Evolutionary conservation across 768 basidiomycete species (phyloP), one percentile per base, ranked within the genome.

Genomic region (Flagelloscypha sp.): DNA sequence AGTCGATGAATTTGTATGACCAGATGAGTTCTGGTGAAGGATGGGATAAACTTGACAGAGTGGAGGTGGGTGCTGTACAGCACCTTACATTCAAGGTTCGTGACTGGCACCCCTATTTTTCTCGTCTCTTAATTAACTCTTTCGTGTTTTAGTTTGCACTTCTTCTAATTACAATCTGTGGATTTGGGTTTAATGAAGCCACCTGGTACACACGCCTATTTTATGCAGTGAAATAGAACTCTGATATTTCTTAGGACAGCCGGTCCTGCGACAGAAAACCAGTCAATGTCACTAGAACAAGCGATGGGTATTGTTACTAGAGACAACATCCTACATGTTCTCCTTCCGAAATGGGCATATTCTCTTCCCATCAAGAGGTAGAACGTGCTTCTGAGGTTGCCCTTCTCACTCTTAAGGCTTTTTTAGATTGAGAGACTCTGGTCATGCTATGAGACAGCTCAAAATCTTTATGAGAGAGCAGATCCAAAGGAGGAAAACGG

Each of bases 131-230:
- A n/a, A n/a, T n/a, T 15, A 13, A 12, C 28, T 22, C 12, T 22
- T 18, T 30, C n/a, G 21, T 19, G 21, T 12, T 28, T 5, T 24
- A 72, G 68, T 39, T 67, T 11, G 62, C 68, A 3, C 55, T 70
- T 8, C 42, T 70, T 11, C 48, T 68, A 9, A 58, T 73, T 16
- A 62, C 61, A 7, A 61, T 52, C 44, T 71, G 69, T 37, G 68
- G 64, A 2, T 70, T 71, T 32, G 71, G 70, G 3, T 61, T n/a
- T n/a, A n/a, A n/a, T n/a, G n/a, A n/a, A 6, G 47, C 35, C 19
- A 22, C 21, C 16, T 32, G 17, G 35, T 24, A 19, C 7, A 30
- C n/a, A 29, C 16, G 20, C 13, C 22, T 22, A 2, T 11, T 16
- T 21, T 2, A 6, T 11, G 7, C 19, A 13, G 10, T 9, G 3